Evolutionary conservation across 495 filamentous ascomycete genomes (phyloP), one percentile per base, ranked within the genome.

Genomic region (Penicillium roqueforti): DNA sequence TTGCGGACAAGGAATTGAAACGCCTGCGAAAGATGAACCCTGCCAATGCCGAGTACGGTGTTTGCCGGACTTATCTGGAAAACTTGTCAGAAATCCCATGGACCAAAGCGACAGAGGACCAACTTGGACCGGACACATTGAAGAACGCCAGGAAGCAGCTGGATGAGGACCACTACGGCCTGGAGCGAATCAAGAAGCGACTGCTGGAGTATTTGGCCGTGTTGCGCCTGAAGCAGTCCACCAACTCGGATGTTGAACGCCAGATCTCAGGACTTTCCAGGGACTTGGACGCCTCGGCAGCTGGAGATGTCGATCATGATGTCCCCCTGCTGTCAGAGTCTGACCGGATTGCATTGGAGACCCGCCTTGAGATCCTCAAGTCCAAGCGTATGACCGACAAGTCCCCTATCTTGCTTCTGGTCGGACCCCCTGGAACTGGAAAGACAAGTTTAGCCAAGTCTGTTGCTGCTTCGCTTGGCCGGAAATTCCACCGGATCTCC

Each of bases 381-480:
- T 84, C 82, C 53, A 88, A 85, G 73, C 79, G 82, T 39, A 87
- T 89, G 79, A 83, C 89, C 19, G 93, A 98, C 73, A 97, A 93
- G 73, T 96, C 93, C 9, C 95, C 95, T 1, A 99, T 97, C 54
- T 75, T 99, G 29, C 81, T 99, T 14, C 83, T 99, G 29, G 89
- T 95, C 44, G 95, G 95, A 0, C 95, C 95, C 29, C 95, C 95
- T 3, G 95, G 95, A 13, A 92, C 92, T 22, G 95, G 95, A 39
- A 99, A 99, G 77, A 99, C 95, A 6, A 92, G 87, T 57, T 77
- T 99, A 43, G 95, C 95, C n/a, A 86, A 89, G 51, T 96, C 91
- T 4, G 85, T 99, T 3, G 95, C 95, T 13, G 86, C 86, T 11
- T 91, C 95, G 9, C 80, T 99, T 18, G 92, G 92, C 5, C 82